These are phyloP conservation scores for Hymenoscyphus albidus DNA, from an alignment of 2,329 filamentous ascomycete species.

Conservation along the genomic window DNA sequence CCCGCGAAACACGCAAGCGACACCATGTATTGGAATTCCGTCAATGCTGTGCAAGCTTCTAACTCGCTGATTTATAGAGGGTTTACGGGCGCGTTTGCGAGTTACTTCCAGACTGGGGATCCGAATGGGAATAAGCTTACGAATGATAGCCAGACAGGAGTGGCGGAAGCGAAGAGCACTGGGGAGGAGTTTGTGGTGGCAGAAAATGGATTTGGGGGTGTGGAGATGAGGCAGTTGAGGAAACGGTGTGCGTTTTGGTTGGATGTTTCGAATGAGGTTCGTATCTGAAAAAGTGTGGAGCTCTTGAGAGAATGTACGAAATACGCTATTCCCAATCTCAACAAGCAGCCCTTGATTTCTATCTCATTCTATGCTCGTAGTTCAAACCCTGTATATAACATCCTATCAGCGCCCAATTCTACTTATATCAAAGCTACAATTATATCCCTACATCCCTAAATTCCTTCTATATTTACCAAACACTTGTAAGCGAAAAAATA, in stretches of 20 bases:
- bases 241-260: slow-evolving; percentile 52
- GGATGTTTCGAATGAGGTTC: slow-evolving; percentile 42
- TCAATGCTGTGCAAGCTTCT: slow-evolving; percentile 49
- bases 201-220: slow-evolving; percentile 42
- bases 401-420: too few relatives aligned
- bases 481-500: too few relatives aligned
- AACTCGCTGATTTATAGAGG: slow-evolving; percentile 53
- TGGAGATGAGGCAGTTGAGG: slow-evolving; percentile 39
- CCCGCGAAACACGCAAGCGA: slow-evolving; percentile 58
- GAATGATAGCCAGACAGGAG: slow-evolving; percentile 38
- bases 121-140: slow-evolving; percentile 56
- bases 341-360: background rate
- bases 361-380: background rate
- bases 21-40: slow-evolving; percentile 53
- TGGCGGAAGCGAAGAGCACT: slow-evolving; percentile 38
- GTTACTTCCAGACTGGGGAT: slow-evolving; percentile 56
- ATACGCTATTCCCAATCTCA: too few relatives aligned
- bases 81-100: slow-evolving; percentile 55
- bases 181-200: slow-evolving; percentile 50
- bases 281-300: slow-evolving; percentile 36
- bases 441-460: too few relatives aligned
- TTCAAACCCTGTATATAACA: too few relatives aligned
- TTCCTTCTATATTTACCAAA: too few relatives aligned
- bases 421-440: too few relatives aligned
- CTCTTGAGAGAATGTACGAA: too few relatives aligned